Percentiles rank a stretch among this genome's conserved stretches.
Conservation (phyloP, 805 yeast species). For the Huiozyma sinensis region DNA sequence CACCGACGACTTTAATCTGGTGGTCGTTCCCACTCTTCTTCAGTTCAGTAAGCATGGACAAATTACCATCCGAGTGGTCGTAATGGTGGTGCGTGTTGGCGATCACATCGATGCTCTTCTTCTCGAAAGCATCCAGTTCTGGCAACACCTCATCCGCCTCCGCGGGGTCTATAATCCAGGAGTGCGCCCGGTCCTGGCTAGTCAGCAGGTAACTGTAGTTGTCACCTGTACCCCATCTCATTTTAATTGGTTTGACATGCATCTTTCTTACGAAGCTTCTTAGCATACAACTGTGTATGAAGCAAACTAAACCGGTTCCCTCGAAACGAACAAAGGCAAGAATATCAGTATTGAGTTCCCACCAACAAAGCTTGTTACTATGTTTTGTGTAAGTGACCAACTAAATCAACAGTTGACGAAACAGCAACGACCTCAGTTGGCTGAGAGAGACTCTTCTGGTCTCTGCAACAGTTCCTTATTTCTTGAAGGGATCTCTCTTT, state of each 20-base stretch:
- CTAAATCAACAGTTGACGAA: no score
- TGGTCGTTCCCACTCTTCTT: conserved; percentile 29
- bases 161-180: conserved; percentile 92
- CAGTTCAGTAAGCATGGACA: conserved; percentile 21
- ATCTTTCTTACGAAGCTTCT: conserved; percentile 36
- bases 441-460: no score
- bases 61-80: conserved; percentile 90
- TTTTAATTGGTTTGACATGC: conserved; percentile 76
- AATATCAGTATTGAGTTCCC: no score
- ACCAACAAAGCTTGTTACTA: not conserved
- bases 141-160: conserved; percentile 62
- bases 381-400: not conserved
- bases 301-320: no score
- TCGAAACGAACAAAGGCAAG: no score
- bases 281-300: not conserved
- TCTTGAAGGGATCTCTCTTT: no score
- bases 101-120: conserved; percentile 53
- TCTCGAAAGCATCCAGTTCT: conserved; percentile 29
- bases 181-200: conserved; percentile 45
- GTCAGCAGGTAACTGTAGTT: conserved; percentile 76
- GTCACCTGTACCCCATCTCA: conserved; percentile 93
- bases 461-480: no score
- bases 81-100: conserved; percentile 95
- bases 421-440: no score
- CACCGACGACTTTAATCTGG: conserved; percentile 61